These are phyloP conservation scores for Aureobasidium sp. DNA, from an alignment of 2,329 filamentous ascomycete species.

Conservation along the genomic window DNA sequence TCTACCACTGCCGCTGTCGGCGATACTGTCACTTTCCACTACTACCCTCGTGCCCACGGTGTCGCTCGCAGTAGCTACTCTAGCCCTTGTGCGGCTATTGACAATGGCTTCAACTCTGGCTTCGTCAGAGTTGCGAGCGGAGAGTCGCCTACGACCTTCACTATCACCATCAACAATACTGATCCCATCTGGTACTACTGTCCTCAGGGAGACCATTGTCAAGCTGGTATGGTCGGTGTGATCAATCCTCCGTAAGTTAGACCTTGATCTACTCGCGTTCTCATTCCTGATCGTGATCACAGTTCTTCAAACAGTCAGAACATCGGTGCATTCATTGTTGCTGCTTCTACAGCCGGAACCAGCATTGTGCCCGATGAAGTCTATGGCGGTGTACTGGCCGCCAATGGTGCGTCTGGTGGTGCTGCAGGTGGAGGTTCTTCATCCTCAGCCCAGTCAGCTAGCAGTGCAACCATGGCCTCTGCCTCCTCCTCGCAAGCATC, in stretches of 20 bases:
- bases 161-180: conserved; percentile 18
- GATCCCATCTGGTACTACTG: conserved; percentile 22
- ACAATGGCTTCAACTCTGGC: conserved; percentile 21
- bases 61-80: conserved; percentile 20
- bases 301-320: not conserved
- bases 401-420: not conserved
- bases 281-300: not conserved
- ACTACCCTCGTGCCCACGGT: conserved; percentile 20
- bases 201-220: conserved; percentile 21
- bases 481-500: not conserved
- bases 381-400: not conserved
- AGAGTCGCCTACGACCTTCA: conserved; percentile 10
- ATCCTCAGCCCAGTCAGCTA: not conserved
- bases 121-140: conserved; percentile 15
- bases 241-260: conserved; percentile 22
- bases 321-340: not conserved
- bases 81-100: conserved; percentile 15
- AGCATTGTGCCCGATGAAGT: not conserved
- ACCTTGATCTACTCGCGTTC: not conserved
- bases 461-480: not conserved
- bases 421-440: not conserved
- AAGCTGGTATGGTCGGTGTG: conserved; percentile 23
- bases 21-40: conserved; percentile 19
- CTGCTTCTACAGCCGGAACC: not conserved
- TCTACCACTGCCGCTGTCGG: conserved; percentile 20